Base-by-base conservation (phyloP, 2,329 filamentous ascomycete genomes). In the Clonostachys chloroleuca region DNA sequence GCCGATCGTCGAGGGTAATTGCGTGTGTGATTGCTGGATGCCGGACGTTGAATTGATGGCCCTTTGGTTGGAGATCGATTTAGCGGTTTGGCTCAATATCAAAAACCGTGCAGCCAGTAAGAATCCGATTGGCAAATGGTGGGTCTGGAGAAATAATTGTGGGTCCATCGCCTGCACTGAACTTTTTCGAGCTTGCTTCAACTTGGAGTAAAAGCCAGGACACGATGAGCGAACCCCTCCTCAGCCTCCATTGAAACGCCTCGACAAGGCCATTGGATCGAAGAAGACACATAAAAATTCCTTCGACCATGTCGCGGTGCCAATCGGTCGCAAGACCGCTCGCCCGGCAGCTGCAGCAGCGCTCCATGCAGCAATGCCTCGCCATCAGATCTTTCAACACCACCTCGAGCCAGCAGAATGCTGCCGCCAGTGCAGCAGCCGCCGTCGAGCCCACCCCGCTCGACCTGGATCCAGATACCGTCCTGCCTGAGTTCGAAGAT, bases 391-490 rank as follows among this genome's bases (percentile, higher is more conserved):
- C 66, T 46, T 63, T 70, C 52, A 60, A 62, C 56, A 58, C 63
- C 54, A 56, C 59, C 56, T 12, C 36, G 17, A 39, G 14, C 36
- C 17, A n/a, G 14, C 36, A 13, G 36, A 39, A 39, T 39, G 36
- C 36, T 4, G 17, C 36, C 36, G 34, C 34, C 35, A 30, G 35
- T 33, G 45, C 40, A 34, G 34, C 33, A 24, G 12, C 47, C 34
- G 10, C 36, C n/a, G 14, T 52, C 3, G 53, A 57, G 34, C 54
- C 37, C 71, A 49, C 63, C 47, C 65, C 69, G 34, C 63, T 68
- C 53, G 69, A 76, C 55, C 68, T 82, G 55, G 81, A 90, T 62
- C 87, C 85, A n/a, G 73, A 80, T 52, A 83, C 81, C n/a, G 86
- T 88, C 24, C 76, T 81, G 40, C 81, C 66, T 42, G 62, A 66